These are phyloP conservation scores for Heimioporus sp. DNA, from an alignment of 768 basidiomycete species.

Conservation along the genomic window DNA sequence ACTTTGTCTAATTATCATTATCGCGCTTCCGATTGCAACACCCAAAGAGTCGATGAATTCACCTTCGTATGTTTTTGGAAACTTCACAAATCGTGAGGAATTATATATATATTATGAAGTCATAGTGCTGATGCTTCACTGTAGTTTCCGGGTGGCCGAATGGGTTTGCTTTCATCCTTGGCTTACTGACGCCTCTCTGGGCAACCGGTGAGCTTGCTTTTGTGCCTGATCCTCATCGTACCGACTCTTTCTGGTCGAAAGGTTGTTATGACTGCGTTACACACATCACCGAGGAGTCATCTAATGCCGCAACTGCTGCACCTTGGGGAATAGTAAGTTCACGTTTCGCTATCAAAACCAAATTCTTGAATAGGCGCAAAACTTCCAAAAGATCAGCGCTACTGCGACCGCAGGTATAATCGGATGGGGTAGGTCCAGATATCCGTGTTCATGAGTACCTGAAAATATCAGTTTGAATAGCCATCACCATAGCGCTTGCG, in stretches of 20 bases:
- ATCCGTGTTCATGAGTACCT: background rate
- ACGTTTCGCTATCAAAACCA: background rate
- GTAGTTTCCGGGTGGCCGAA: conserved; percentile 41
- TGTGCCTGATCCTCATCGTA: background rate
- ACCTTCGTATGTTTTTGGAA: conserved; percentile 55
- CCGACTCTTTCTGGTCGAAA: conserved; percentile 2
- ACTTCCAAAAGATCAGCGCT: conserved; percentile 24
- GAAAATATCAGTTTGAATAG: conserved; percentile 14
- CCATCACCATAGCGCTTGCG: conserved; percentile 49
- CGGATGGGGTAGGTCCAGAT: conserved; percentile 38
- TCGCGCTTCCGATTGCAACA: conserved; percentile 62
- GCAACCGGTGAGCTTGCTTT: conserved; percentile 30
- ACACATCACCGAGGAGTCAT: conserved; percentile 52
- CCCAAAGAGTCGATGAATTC: conserved; percentile 58
- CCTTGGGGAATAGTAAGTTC: conserved; percentile 53
- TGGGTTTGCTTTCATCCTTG: conserved; percentile 45
- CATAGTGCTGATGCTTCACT: conserved; percentile 13
- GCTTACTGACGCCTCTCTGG: conserved; percentile 47
- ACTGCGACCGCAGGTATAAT: conserved; percentile 44
- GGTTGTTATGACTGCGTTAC: conserved; percentile 47
- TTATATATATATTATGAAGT: no score
- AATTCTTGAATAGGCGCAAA: background rate
- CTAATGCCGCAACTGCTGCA: conserved; percentile 51
- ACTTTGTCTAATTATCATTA: conserved; percentile 33
- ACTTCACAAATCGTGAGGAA: no score